These are phyloP conservation scores for Polyporus arcularius DNA, from an alignment of 768 basidiomycete genomes.

Conservation along the genomic window DNA sequence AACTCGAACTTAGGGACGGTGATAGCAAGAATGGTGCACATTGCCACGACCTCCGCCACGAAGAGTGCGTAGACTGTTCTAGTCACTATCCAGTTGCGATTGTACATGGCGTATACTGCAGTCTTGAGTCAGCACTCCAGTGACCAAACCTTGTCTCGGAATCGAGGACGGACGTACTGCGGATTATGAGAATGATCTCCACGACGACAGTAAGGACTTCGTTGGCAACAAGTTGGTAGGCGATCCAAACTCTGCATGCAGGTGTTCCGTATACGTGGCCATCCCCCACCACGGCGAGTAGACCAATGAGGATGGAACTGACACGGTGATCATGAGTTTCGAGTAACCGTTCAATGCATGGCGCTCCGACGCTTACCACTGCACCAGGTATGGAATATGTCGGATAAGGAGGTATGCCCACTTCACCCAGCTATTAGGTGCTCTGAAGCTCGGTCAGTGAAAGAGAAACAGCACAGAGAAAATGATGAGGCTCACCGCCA, in stretches of 20 bases:
- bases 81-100: slow-evolving; percentile 1
- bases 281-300: too few relatives aligned
- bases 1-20: slow-evolving; percentile 9
- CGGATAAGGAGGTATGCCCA: slow-evolving; percentile 14
- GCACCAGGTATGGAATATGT: slow-evolving; percentile 1
- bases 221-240: too few relatives aligned
- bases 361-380: neutral
- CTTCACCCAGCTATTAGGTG: slow-evolving; percentile 13
- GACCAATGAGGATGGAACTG: too few relatives aligned
- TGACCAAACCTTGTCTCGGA: too few relatives aligned
- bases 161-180: too few relatives aligned
- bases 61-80: slow-evolving; percentile 2
- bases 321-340: too few relatives aligned
- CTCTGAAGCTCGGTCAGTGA: neutral
- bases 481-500: neutral
- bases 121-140: neutral
- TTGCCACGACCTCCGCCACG: slow-evolving; percentile 1
- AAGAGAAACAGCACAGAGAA: neutral
- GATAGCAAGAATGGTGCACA: slow-evolving; percentile 7
- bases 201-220: too few relatives aligned
- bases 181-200: too few relatives aligned
- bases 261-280: too few relatives aligned
- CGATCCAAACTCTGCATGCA: too few relatives aligned
- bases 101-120: slow-evolving; percentile 17
- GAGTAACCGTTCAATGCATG: neutral